Conservation (phyloP, 2,329 filamentous ascomycete genomes). For the Furcasterigmium sp. region DNA sequence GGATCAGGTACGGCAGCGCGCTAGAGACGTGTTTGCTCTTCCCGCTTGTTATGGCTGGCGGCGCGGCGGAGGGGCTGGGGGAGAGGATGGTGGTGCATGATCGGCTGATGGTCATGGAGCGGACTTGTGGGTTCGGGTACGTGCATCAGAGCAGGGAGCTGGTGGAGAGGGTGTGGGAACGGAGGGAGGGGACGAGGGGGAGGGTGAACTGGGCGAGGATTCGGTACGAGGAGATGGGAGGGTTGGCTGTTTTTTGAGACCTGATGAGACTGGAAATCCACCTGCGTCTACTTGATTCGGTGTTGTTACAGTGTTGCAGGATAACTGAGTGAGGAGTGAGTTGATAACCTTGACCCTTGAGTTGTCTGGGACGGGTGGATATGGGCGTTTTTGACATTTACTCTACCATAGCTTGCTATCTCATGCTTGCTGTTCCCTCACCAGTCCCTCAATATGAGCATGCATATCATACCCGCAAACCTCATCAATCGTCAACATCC, state of each 20-base stretch:
- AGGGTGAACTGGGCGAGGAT: constrained; percentile 28
- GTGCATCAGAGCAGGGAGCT: constrained; percentile 32
- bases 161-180: constrained; percentile 32
- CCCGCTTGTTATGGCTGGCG: constrained; percentile 35
- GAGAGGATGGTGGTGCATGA: constrained; percentile 32
- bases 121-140: constrained; percentile 35
- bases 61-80: constrained; percentile 26
- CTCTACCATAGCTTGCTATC: too few relatives aligned
- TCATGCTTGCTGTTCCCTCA: constrained; percentile 25
- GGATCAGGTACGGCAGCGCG: constrained; percentile 33
- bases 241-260: constrained; percentile 23
- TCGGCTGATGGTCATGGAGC: constrained; percentile 36
- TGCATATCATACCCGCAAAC: constrained; percentile 65
- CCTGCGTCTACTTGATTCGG: too few relatives aligned
- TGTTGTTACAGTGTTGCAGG: too few relatives aligned
- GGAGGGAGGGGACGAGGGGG: constrained; percentile 18
- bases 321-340: too few relatives aligned
- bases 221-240: constrained; percentile 28
- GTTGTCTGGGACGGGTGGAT: too few relatives aligned
- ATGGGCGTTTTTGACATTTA: too few relatives aligned
- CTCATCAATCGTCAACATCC: constrained; percentile 62
- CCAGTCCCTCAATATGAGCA: constrained; percentile 44
- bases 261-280: too few relatives aligned
- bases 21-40: constrained; percentile 34
- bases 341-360: too few relatives aligned